These are phyloP conservation scores for Trapa bicornis DNA, from an alignment of 345 rosid species.

Conservation along the genomic window DNA sequence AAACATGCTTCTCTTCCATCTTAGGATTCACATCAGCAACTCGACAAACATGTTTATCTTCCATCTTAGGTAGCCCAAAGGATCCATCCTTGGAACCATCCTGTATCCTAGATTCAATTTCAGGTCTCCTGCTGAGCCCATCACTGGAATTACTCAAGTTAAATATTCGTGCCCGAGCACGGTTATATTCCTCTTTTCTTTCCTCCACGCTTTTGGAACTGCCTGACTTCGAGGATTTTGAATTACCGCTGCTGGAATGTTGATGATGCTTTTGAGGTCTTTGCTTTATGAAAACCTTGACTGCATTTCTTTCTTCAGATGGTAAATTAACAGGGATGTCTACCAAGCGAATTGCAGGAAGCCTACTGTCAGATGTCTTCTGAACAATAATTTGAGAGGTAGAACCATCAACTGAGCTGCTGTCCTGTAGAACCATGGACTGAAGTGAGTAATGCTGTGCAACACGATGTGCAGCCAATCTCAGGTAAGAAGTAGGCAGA, in stretches of 20 bases:
- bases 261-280: slow-evolving; percentile 48
- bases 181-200: slow-evolving; percentile 72
- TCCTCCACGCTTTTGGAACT: slow-evolving; percentile 63
- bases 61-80: slow-evolving; percentile 28
- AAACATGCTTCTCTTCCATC: slow-evolving; percentile 31
- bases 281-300: slow-evolving; percentile 67
- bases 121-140: slow-evolving; percentile 29
- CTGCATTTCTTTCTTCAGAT: slow-evolving; percentile 32
- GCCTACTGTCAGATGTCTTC: slow-evolving; percentile 53
- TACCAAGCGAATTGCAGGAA: slow-evolving; percentile 48
- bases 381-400: slow-evolving; percentile 56
- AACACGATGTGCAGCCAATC: slow-evolving; percentile 80
- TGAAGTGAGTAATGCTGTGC: slow-evolving; percentile 74
- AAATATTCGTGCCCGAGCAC: slow-evolving; percentile 73
- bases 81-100: slow-evolving; percentile 28
- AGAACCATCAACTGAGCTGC: slow-evolving; percentile 48
- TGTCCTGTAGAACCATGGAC: slow-evolving; percentile 72
- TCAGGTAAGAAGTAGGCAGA: slow-evolving; percentile 64
- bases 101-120: slow-evolving; percentile 33
- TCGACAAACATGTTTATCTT: slow-evolving; percentile 31
- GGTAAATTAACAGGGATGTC: slow-evolving; percentile 66
- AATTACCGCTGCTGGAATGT: slow-evolving; percentile 17
- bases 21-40: slow-evolving; percentile 26
- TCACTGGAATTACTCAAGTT: slow-evolving; percentile 26
- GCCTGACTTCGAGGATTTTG: slow-evolving; percentile 34